Percentiles rank a stretch among this genome's conserved stretches.
phyloP scores from a whole-genome alignment of 164 flowering plant species.

The Vitis amurensis region DNA sequence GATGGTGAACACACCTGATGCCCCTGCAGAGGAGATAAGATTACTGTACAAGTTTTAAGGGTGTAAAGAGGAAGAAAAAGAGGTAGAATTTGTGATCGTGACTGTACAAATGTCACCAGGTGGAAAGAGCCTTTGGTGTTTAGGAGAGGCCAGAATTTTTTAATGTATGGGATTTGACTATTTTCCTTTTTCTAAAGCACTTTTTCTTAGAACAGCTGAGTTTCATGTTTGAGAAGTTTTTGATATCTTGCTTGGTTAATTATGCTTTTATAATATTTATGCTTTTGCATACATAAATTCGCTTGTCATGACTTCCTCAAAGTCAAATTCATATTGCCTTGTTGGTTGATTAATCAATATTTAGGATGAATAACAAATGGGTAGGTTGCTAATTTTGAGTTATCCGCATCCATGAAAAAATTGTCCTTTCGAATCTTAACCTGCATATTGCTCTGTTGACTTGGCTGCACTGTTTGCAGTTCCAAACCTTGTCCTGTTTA shows the following conservation, averaged over 20 bases:
- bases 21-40: conserved; percentile 51
- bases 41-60: conserved; percentile 51
- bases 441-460: too few relatives aligned
- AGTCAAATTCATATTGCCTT: neutral
- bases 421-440: too few relatives aligned
- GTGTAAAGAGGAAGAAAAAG: conserved; percentile 50
- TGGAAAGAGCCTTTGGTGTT: conserved; percentile 23
- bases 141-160: conserved; percentile 28
- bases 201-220: neutral
- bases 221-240: neutral
- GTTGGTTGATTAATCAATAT: too few relatives aligned
- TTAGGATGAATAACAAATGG: too few relatives aligned
- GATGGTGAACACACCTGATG: conserved; percentile 49
- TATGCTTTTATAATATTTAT: neutral
- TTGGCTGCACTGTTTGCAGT: too few relatives aligned
- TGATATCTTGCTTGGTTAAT: neutral
- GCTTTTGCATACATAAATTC: neutral
- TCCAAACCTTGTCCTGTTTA: too few relatives aligned
- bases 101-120: conserved; percentile 44
- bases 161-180: conserved; percentile 20
- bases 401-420: too few relatives aligned
- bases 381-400: too few relatives aligned
- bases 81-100: conserved; percentile 48
- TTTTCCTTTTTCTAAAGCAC: conserved; percentile 12
- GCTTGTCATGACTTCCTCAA: neutral